phyloP scores from a whole-genome alignment of 768 basidiomycete genomes.

The Mycena chlorophos region DNA sequence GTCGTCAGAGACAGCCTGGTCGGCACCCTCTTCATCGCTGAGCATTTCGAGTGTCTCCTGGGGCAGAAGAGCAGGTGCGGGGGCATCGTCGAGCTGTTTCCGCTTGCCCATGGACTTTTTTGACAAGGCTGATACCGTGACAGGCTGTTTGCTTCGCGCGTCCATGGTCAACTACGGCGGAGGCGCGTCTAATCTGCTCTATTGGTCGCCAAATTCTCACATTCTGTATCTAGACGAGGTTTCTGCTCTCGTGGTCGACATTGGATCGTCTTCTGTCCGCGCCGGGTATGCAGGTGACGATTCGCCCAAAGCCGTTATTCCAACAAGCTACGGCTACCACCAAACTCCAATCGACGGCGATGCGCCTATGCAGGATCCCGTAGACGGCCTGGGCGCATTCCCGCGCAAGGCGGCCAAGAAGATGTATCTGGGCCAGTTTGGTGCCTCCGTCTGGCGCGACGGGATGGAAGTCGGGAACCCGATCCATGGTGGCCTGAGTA shows the following conservation, averaged over 20 bases:
- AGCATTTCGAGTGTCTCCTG: constrained; percentile 56
- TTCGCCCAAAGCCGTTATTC: constrained; percentile 87
- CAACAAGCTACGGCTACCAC: constrained; percentile 84
- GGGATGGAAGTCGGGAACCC: constrained; percentile 87
- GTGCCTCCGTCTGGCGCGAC: constrained; percentile 87
- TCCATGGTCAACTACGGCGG: constrained; percentile 88
- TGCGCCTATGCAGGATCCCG: constrained; percentile 51
- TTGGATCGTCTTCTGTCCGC: constrained; percentile 85
- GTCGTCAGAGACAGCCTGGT: constrained; percentile 51
- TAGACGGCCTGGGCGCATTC: constrained; percentile 33
- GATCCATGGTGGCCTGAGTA: constrained; percentile 81
- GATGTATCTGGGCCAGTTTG: constrained; percentile 82
- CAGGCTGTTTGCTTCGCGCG: neutral
- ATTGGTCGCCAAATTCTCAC: neutral
- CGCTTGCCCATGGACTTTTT: constrained; percentile 51
- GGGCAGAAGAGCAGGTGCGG: constrained; percentile 11
- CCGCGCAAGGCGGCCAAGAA: constrained; percentile 53
- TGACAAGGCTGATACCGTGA: constrained; percentile 8
- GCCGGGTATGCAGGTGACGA: constrained; percentile 99
- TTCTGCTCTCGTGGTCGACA: constrained; percentile 93
- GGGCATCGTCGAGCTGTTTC: constrained; percentile 47
- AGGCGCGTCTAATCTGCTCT: constrained; percentile 50
- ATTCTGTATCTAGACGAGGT: constrained; percentile 74
- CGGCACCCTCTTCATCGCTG: constrained; percentile 67
- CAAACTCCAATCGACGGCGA: constrained; percentile 47